Conservation (phyloP, 176 grass and related monocot species). For the Oryza officinalis region DNA sequence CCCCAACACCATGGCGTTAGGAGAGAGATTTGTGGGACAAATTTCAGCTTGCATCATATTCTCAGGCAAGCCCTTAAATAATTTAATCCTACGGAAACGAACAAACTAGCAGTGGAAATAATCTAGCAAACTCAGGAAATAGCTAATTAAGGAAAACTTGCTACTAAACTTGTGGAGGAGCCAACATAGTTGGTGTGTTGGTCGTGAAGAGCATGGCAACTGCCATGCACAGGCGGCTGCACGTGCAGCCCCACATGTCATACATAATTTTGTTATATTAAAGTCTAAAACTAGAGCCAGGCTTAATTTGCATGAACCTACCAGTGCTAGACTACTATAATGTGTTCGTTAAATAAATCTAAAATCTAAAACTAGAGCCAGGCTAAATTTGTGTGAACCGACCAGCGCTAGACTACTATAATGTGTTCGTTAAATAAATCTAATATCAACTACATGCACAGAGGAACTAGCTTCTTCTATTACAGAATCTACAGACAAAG, state of each 20-base stretch:
- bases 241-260: background rate
- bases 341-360: constrained; percentile 3
- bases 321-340: background rate
- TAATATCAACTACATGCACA: background rate
- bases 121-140: background rate
- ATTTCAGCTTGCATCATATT: too few species aligned
- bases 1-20: too few species aligned
- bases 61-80: background rate
- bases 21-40: too few species aligned
- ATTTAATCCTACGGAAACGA: background rate
- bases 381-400: background rate
- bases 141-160: too few species aligned
- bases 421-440: constrained; percentile 1
- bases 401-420: background rate
- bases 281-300: background rate
- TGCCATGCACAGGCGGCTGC: too few species aligned
- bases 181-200: too few species aligned
- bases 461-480: background rate
- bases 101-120: background rate
- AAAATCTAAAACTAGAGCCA: background rate
- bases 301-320: background rate
- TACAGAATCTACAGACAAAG: constrained; percentile 8
- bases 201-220: too few species aligned
- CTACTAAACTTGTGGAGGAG: background rate
- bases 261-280: background rate